Conservation (phyloP, 768 basidiomycete species). For the Boletus vermiculosoides region DNA sequence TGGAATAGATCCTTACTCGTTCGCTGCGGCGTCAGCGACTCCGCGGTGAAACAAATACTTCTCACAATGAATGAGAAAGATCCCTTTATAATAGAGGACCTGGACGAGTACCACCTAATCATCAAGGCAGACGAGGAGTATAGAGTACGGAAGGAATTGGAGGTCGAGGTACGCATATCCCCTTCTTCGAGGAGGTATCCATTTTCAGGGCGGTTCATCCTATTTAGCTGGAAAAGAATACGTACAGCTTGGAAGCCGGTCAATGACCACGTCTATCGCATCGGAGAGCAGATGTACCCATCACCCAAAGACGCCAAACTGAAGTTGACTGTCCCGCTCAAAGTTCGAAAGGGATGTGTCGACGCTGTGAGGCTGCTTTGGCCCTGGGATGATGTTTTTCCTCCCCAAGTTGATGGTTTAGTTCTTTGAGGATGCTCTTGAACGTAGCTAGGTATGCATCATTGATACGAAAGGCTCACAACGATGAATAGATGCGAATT, state of each 20-base stretch:
- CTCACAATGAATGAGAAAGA: slow-evolving; percentile 78
- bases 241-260: slow-evolving; percentile 62
- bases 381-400: neutral
- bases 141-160: slow-evolving; percentile 67
- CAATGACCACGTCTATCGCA: slow-evolving; percentile 6
- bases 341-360: neutral
- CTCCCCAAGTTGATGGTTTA: neutral
- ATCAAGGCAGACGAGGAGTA: slow-evolving; percentile 83
- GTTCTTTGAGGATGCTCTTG: neutral
- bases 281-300: neutral
- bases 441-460: neutral
- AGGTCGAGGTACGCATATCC: slow-evolving; percentile 56
- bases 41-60: slow-evolving; percentile 87
- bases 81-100: slow-evolving; percentile 81
- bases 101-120: slow-evolving; percentile 81
- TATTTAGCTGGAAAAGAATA: slow-evolving; percentile 77
- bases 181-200: neutral
- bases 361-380: neutral
- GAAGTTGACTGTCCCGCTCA: neutral
- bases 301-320: neutral
- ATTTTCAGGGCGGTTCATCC: neutral
- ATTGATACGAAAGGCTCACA: neutral
- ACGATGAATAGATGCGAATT: neutral
- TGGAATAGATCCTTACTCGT: neutral
- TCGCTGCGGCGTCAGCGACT: slow-evolving; percentile 51